Base-by-base conservation (phyloP, 164 flowering plant genomes). In the Sedum album region DNA sequence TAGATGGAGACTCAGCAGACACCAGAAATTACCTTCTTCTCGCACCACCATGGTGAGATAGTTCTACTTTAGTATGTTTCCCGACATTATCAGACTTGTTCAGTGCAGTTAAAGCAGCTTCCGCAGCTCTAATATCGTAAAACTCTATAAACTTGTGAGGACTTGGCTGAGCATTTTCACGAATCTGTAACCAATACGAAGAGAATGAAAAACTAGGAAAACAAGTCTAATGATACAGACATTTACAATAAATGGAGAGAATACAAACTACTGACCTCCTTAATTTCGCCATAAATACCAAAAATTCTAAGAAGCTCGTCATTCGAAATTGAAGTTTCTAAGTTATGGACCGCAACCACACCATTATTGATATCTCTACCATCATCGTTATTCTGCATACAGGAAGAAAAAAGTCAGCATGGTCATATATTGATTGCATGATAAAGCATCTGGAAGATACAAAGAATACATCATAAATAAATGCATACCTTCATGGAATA, bases 271-370 rank as follows among this genome's bases (percentile, higher is more conserved):
- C 62, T 57, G 62, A 86, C 94, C 88, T 88, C 89, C 73, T 84
- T 88, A 64, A 88, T 79, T 71, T 85, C 94, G 69, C 94, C 94
- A 76, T 85, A 83, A 65, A 77, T 80, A 73, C 88, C 86, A 83
- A 88, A 88, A 65, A 86, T 82, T 74, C 82, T 76, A 66, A 57
- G 80, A 68, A 88, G 84, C n/a, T 85, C 85, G 39, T 82, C 86
- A 76, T 85, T 86, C 71, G 94, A 79, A 74, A 88, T 77, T 76
- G 89, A 75, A 70, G 84, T 79, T 74, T 85, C 91, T 33, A 88
- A 86, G 70, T 85, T 85, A 74, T 76, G 84, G 49, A 85, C 83
- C 66, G 79, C 80, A 49, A 88, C 84, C 31, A 81, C 82, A 11
- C 90, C 91, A 70, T 85, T 85, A 61, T 79, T 85, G 65, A 82